These are phyloP conservation scores for Starmera caribaea DNA, from an alignment of 805 yeast genomes.

Conservation along the genomic window DNA sequence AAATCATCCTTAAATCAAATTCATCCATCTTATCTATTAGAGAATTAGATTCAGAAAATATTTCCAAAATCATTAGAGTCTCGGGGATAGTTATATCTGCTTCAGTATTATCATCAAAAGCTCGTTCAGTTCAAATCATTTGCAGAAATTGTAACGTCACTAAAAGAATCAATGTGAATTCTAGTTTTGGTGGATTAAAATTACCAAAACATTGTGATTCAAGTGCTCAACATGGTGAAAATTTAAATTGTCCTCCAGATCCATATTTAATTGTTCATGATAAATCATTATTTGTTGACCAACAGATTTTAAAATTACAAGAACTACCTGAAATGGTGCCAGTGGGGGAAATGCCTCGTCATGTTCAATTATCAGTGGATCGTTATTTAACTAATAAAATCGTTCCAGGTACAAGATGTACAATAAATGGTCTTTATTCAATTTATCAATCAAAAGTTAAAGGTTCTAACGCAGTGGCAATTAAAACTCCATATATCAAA, in stretches of 20 bases:
- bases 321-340: slow-evolving; percentile 99
- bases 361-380: slow-evolving; percentile 78
- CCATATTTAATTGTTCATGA: slow-evolving; percentile 94
- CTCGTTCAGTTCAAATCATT: slow-evolving; percentile 73
- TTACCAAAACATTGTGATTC: slow-evolving; percentile 63
- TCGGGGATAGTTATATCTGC: slow-evolving; percentile 93
- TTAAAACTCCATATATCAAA: slow-evolving; percentile 83
- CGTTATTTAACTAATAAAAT: slow-evolving; percentile 83
- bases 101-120: slow-evolving; percentile 79
- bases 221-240: slow-evolving; percentile 41
- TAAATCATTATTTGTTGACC: slow-evolving; percentile 88
- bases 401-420: slow-evolving; percentile 92
- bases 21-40: slow-evolving; percentile 69
- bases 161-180: slow-evolving; percentile 45
- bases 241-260: slow-evolving; percentile 71
- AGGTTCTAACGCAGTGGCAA: slow-evolving; percentile 64
- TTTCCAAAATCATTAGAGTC: slow-evolving; percentile 80
- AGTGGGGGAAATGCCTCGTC: slow-evolving; percentile 98
- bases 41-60: slow-evolving; percentile 76
- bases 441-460: slow-evolving; percentile 70
- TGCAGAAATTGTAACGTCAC: slow-evolving; percentile 86
- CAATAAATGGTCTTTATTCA: slow-evolving; percentile 86
- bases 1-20: slow-evolving; percentile 64
- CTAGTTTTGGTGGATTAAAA: slow-evolving; percentile 63
- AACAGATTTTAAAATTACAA: slow-evolving; percentile 87